Conservation (phyloP, 768 basidiomycete genomes). For the Naganishia friedmannii region DNA sequence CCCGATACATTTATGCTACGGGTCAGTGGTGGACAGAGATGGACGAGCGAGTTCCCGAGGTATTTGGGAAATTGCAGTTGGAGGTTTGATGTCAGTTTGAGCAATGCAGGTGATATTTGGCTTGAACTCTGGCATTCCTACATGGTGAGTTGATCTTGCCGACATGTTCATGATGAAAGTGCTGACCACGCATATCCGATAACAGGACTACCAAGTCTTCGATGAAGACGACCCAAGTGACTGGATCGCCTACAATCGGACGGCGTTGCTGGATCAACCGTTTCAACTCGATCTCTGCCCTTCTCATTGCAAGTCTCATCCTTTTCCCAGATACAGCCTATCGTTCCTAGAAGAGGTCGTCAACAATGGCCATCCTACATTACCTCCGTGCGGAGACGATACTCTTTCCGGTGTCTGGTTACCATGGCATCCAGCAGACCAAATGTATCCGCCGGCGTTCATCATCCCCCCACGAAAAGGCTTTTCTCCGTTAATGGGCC, state of each 20-base stretch:
- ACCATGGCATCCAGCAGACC: constrained; percentile 22
- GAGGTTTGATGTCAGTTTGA: constrained; percentile 31
- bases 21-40: constrained; percentile 28
- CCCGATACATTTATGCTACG: constrained; percentile 28
- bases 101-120: constrained; percentile 30
- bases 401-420: constrained; percentile 24
- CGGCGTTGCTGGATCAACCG: constrained; percentile 16
- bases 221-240: constrained; percentile 21
- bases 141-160: background rate
- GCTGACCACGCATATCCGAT: background rate
- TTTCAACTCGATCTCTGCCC: constrained; percentile 23
- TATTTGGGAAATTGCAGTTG: constrained; percentile 27
- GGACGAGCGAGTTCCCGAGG: constrained; percentile 22
- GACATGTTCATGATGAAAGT: background rate
- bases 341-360: background rate
- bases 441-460: constrained; percentile 18
- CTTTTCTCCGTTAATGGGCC: constrained; percentile 20
- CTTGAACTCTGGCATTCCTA: constrained; percentile 29
- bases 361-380: background rate
- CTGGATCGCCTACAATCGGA: constrained; percentile 14
- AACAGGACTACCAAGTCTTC: constrained; percentile 25
- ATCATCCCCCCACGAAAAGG: constrained; percentile 20
- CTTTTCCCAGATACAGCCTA: constrained; percentile 16
- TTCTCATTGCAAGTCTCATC: constrained; percentile 15
- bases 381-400: constrained; percentile 11